Conservation (phyloP, 768 basidiomycete genomes). For the Amanita rubescens region DNA sequence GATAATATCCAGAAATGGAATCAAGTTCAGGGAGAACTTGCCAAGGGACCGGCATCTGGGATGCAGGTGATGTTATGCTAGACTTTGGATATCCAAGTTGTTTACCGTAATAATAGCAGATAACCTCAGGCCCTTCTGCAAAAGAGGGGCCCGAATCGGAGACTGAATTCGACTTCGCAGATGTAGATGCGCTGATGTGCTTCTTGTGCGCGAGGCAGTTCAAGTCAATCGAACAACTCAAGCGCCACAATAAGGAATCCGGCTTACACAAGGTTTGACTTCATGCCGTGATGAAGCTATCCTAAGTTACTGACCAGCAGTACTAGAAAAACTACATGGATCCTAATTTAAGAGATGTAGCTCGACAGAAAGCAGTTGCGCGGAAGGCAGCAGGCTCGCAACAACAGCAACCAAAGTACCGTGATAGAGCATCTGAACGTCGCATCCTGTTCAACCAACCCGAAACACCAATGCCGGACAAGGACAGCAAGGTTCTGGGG, state of each 20-base stretch:
- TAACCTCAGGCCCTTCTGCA: conserved; percentile 5
- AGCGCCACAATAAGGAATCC: conserved; percentile 88
- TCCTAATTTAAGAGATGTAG: conserved; percentile 59
- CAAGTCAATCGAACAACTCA: conserved; percentile 79
- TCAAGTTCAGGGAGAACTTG: conserved; percentile 85
- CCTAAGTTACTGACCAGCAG: conserved; percentile 1
- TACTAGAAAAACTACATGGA: conserved; percentile 85
- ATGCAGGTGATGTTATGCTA: background rate
- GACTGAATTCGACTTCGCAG: conserved; percentile 76
- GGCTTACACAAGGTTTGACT: conserved; percentile 82
- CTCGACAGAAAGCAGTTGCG: conserved; percentile 56
- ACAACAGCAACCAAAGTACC: conserved; percentile 70
- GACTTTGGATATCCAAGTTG: background rate
- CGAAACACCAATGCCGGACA: conserved; percentile 63
- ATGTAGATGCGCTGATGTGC: conserved; percentile 68
- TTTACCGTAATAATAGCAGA: background rate
- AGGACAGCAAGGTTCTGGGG: conserved; percentile 20
- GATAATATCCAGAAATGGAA: conserved; percentile 98
- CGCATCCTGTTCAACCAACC: conserved; percentile 90
- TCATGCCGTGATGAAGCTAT: conserved; percentile 4
- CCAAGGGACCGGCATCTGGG: conserved; percentile 26
- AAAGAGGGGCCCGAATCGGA: conserved; percentile 30
- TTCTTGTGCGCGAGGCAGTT: conserved; percentile 91
- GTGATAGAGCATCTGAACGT: conserved; percentile 91
- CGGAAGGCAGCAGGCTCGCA: conserved; percentile 26